Percentiles rank a stretch among this genome's conserved stretches.
phyloP scores from a whole-genome alignment of 2,329 filamentous ascomycete genomes.

The Pseudogymnoascus sp. region DNA sequence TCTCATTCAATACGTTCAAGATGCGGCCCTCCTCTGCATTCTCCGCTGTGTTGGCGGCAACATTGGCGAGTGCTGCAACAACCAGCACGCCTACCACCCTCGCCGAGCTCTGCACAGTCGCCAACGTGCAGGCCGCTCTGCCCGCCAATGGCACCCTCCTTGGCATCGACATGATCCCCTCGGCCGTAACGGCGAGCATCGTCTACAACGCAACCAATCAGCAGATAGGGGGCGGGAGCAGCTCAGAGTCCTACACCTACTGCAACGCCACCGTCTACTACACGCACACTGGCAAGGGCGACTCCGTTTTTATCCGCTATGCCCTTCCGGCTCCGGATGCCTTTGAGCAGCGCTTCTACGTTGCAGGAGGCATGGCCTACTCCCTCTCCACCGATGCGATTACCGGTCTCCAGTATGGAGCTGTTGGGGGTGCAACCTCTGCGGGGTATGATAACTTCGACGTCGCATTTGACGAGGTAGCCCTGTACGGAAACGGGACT shows the following conservation, averaged over 20 bases:
- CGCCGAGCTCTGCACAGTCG: slow-evolving; percentile 34
- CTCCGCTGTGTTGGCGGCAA: slow-evolving; percentile 19
- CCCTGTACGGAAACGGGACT: too few relatives aligned
- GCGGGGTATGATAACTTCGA: too few relatives aligned
- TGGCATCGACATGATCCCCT: slow-evolving; percentile 35
- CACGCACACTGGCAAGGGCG: slow-evolving; percentile 26
- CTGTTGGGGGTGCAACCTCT: too few relatives aligned
- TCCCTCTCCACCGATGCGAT: too few relatives aligned
- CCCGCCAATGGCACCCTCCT: slow-evolving; percentile 35
- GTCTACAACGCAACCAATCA: slow-evolving; percentile 30
- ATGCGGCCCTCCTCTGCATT: slow-evolving; percentile 12
- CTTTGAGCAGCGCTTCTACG: too few relatives aligned
- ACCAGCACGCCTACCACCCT: slow-evolving; percentile 23
- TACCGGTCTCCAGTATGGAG: too few relatives aligned
- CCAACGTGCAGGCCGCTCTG: slow-evolving; percentile 34
- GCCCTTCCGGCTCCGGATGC: too few relatives aligned
- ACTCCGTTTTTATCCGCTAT: too few relatives aligned
- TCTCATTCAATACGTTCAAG: neutral
- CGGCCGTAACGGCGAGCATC: slow-evolving; percentile 32
- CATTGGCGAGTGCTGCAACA: slow-evolving; percentile 22
- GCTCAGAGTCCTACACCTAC: slow-evolving; percentile 25
- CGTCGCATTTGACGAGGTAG: too few relatives aligned
- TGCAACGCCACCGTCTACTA: slow-evolving; percentile 33
- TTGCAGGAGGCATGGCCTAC: too few relatives aligned
- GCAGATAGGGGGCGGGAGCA: slow-evolving; percentile 16